phyloP scores from a whole-genome alignment of 2,329 filamentous ascomycete species.

The Ceratocystis alfenasii region DNA sequence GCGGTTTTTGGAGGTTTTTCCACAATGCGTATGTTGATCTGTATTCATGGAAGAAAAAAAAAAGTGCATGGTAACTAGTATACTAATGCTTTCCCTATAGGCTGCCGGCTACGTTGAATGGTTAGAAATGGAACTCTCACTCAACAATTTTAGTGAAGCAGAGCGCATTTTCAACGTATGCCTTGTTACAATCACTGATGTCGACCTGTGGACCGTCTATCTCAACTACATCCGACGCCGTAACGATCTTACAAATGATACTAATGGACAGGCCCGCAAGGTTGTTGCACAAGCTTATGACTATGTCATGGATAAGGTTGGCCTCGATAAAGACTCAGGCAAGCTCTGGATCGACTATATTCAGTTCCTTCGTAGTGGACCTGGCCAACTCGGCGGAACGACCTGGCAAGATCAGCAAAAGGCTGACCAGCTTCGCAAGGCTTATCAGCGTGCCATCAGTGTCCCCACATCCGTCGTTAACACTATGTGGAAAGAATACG shows the following conservation, averaged over 20 bases:
- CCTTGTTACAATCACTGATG: conserved; percentile 65
- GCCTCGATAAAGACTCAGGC: conserved; percentile 81
- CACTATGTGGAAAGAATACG: conserved; percentile 91
- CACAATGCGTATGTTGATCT: conserved; percentile 63
- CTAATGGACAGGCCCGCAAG: conserved; percentile 60
- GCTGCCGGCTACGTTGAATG: conserved; percentile 86
- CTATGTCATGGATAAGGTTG: conserved; percentile 79
- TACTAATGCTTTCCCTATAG: conserved; percentile 37
- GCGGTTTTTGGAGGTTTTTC: conserved; percentile 78
- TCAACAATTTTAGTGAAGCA: conserved; percentile 68
- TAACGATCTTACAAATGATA: conserved; percentile 72
- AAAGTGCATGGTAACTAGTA: conserved; percentile 18
- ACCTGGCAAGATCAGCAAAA: conserved; percentile 97
- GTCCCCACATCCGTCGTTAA: conserved; percentile 77
- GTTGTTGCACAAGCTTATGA: conserved; percentile 82
- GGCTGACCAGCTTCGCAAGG: conserved; percentile 84
- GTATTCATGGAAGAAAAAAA: conserved; percentile 6
- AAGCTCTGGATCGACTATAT: conserved; percentile 91
- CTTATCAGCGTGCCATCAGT: conserved; percentile 79
- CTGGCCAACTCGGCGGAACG: conserved; percentile 71
- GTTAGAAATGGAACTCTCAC: conserved; percentile 75
- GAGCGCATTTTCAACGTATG: conserved; percentile 75
- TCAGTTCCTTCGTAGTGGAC: conserved; percentile 78
- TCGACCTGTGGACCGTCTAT: conserved; percentile 84
- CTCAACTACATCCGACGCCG: conserved; percentile 88